Evolutionary conservation across 1,284 basidiomycete genomes (phyloP), one percentile per base, ranked within the genome.

Genomic region (Puccinia horiana): DNA sequence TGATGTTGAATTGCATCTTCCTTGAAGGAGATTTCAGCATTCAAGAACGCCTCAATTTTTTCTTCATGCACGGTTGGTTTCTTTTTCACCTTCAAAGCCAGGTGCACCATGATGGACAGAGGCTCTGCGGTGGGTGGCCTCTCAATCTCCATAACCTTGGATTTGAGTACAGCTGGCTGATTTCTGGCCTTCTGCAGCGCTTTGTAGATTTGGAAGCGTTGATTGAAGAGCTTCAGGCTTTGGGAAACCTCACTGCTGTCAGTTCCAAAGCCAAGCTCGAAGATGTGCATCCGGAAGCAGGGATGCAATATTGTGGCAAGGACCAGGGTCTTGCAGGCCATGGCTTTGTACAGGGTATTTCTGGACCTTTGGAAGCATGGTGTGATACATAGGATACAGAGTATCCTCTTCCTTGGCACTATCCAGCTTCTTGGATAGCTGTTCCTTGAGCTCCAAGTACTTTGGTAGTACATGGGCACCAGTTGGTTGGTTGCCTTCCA

Each of bases 241-340:
- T 67, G 35, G 3, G 6, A n/a, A 14, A 67, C 65, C 65, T 67
- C 65, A 16, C 35, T 18, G 40, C 40, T 67, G 3, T 37, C 29
- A 26, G 35, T 8, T 42, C 65, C 65, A 67, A 67, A 67, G 37
- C 11, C 35, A 20, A 67, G 35, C 65, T 67, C 23, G n/a, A 67
- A 67, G 35, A 67, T 8, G 3, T 67, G 37, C 35, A 67, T 37
- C 40, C 40, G 65, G 65, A 67, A 67, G 35, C 65, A 67, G 40
- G 65, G 65, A 44, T 67, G 65, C 35, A 67, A 9, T 35, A 67
- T 20, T 37, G 65, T 67, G 32, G 32, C 65, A 16, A 40, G 18
- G 65, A 67, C 8, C 20, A 67, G 65, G 2, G 37, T 67, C 18
- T 67, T 11, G 40, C 65, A 67, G 23, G 23, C 9, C 65, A 67